Percentiles rank a stretch among this genome's conserved stretches.
phyloP scores from a whole-genome alignment of 208 protist genomes.

The Wallacemonas sp. region DNA sequence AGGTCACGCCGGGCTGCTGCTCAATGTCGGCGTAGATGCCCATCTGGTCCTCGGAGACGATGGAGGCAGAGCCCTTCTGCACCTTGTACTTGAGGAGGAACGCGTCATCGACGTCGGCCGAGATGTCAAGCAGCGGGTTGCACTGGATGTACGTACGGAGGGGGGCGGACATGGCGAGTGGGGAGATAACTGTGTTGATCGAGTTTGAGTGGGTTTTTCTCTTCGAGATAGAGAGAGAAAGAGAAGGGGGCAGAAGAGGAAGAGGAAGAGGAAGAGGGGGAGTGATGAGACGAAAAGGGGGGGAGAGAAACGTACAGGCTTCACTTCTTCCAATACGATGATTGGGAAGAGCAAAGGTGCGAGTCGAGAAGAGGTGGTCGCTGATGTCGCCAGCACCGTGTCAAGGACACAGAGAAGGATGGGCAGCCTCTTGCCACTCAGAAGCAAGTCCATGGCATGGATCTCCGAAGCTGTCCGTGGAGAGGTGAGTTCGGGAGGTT shows the following conservation, averaged over 20 bases:
- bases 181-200: too few species aligned
- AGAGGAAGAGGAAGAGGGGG: slow-evolving; percentile 17
- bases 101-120: slow-evolving; percentile 86
- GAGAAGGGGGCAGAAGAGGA: slow-evolving; percentile 12
- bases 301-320: too few species aligned
- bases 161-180: slow-evolving; percentile 21
- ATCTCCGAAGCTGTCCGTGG: too few species aligned
- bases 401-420: too few species aligned
- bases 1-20: slow-evolving; percentile 80
- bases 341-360: too few species aligned
- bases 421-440: too few species aligned
- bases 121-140: slow-evolving; percentile 99
- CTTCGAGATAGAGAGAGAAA: not conserved
- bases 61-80: slow-evolving; percentile 75
- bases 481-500: too few species aligned
- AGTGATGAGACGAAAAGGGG: not conserved
- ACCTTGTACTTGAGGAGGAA: slow-evolving; percentile 94
- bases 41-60: slow-evolving; percentile 94
- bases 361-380: too few species aligned
- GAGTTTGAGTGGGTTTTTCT: too few species aligned
- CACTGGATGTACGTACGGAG: slow-evolving; percentile 84
- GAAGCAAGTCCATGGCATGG: too few species aligned
- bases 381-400: too few species aligned
- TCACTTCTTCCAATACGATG: too few species aligned
- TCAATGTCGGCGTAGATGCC: slow-evolving; percentile 92